Base-by-base conservation (phyloP, 257 asterid genomes). In the Leptodermis oblonga region DNA sequence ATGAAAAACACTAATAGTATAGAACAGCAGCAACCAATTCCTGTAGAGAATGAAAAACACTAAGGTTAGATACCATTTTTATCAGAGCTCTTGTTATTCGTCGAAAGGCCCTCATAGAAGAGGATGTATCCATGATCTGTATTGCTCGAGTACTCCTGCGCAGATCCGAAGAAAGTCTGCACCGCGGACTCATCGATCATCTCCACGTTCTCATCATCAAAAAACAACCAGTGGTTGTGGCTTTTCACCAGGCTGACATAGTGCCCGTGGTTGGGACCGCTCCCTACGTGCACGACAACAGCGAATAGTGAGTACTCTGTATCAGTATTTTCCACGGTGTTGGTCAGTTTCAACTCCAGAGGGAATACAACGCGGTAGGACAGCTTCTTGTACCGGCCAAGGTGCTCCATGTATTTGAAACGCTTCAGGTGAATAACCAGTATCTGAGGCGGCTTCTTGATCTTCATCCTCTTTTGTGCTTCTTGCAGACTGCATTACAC, bases 401-500 rank as follows among this genome's bases (percentile, higher is more conserved):
- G 84, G 73, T 85, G 91, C 42, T 89, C 96, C 83, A 89, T 87
- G 88, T 80, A 89, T 78, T 89, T 89, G 87, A 89, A 89, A 37
- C 96, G 88, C 83, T 89, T 89, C 76, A 89, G 84, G 75, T 89
- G 96, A 70, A 89, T 89, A 67, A 89, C 96, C 43, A 89, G 81
- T 70, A 89, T 85, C 33, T 76, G 88, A 22, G 96, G 96, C 6
- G 92, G 83, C 69, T 79, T 87, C 83, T 89, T 89, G 61, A 89
- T 85, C 84, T 87, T 89, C 96, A 89, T 87, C 74, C 96, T 77
- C 82, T 89, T 89, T 60, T 89, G 94, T 42, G 96, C 96, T 79
- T 89, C 96, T 81, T 89, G 96, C 84, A 89, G 82, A 69, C 96
- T 89, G 89, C 37, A 58, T 65, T 73, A 10, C 41, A 31, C 41